A percentile compares a stretch with the other conserved stretches of the same genome.
These are phyloP conservation scores for Pseudogymnoascus sp. DNA, from an alignment of 2,329 filamentous ascomycete genomes.

Conservation along the genomic window DNA sequence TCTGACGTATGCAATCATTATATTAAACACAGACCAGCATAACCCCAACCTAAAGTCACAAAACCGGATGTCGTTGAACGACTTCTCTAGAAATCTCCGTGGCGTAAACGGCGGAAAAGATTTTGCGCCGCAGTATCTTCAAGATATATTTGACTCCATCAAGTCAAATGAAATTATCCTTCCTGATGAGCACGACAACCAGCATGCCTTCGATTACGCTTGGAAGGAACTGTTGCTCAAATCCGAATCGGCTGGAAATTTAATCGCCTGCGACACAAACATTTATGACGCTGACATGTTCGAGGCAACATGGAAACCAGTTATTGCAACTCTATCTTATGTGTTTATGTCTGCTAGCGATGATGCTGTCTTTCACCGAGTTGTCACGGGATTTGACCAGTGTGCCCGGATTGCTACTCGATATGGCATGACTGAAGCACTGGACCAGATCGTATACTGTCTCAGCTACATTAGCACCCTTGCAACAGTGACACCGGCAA, in stretches of 20 bases:
- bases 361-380: constrained; percentile 86
- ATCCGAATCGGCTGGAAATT: constrained; percentile 63
- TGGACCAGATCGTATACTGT: constrained; percentile 89
- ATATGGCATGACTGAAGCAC: constrained; percentile 72
- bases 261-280: constrained; percentile 80
- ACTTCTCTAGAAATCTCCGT: constrained; percentile 82
- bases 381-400: constrained; percentile 92
- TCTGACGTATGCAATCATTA: constrained; percentile 90
- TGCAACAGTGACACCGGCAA: constrained; percentile 65
- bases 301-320: constrained; percentile 86
- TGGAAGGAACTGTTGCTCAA: constrained; percentile 93
- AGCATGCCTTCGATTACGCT: constrained; percentile 92
- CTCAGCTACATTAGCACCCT: constrained; percentile 86
- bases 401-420: constrained; percentile 86
- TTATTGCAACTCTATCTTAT: constrained; percentile 89
- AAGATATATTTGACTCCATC: constrained; percentile 85
- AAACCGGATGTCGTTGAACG: constrained; percentile 74
- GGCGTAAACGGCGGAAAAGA: constrained; percentile 81
- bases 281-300: constrained; percentile 98
- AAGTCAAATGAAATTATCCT: constrained; percentile 90
- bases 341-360: constrained; percentile 99
- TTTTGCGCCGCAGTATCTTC: constrained; percentile 74
- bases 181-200: constrained; percentile 94
- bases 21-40: constrained; percentile 95
- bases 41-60: constrained; percentile 77